These are phyloP conservation scores for Sugiyamaella xylanicola DNA, from an alignment of 1,139 yeast genomes.

Conservation along the genomic window DNA sequence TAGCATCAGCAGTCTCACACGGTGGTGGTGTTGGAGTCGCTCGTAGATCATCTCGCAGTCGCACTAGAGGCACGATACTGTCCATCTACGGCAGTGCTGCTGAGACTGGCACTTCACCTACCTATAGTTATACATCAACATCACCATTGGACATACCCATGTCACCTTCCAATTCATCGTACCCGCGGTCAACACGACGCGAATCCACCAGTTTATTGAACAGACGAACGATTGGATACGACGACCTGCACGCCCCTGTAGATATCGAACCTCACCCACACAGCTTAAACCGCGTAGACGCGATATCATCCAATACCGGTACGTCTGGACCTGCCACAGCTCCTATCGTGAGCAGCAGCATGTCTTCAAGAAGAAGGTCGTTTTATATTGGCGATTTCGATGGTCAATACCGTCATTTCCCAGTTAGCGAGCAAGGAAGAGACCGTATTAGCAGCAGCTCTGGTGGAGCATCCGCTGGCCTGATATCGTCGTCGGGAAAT, in stretches of 20 bases:
- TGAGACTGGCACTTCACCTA: background rate
- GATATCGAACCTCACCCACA: constrained; percentile 29
- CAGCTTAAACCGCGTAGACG: constrained; percentile 19
- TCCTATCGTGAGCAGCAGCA: background rate
- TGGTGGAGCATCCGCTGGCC: constrained; percentile 11
- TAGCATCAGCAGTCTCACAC: constrained; percentile 5
- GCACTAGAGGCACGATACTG: constrained; percentile 17
- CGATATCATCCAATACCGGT: background rate
- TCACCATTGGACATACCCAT: constrained; percentile 30
- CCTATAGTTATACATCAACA: constrained; percentile 6
- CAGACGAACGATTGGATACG: constrained; percentile 28
- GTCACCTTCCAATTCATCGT: constrained; percentile 16
- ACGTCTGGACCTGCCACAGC: constrained; percentile 8
- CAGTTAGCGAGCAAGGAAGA: constrained; percentile 3
- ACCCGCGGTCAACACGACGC: constrained; percentile 16
- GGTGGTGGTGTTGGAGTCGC: constrained; percentile 1
- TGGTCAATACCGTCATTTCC: background rate
- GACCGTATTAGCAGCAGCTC: constrained; percentile 15
- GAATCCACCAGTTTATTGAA: constrained; percentile 29
- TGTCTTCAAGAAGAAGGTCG: constrained; percentile 20
- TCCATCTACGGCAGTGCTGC: constrained; percentile 10
- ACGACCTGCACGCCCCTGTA: constrained; percentile 29
- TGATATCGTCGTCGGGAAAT: constrained; percentile 21
- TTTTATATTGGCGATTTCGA: constrained; percentile 26
- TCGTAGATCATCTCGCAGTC: constrained; percentile 19